A percentile compares a stretch with the other conserved stretches of the same genome.
These are phyloP conservation scores for Drechmeria coniospora DNA, from an alignment of 2,329 filamentous ascomycete genomes.

Conservation along the genomic window DNA sequence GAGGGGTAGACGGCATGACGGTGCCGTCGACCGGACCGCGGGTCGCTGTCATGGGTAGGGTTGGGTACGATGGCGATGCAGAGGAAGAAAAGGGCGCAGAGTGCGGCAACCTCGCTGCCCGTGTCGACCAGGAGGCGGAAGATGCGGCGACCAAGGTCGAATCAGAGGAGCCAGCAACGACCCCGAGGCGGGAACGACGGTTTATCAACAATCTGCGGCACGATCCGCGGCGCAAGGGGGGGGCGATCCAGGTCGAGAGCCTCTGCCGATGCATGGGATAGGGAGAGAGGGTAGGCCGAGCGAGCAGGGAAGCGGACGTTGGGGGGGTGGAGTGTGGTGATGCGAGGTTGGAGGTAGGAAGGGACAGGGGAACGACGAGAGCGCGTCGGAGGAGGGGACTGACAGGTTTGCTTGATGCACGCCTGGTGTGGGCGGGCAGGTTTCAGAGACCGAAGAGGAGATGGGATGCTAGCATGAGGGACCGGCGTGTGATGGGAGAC, in stretches of 20 bases:
- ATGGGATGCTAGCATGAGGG: slow-evolving; percentile 1
- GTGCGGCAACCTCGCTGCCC: too few relatives aligned
- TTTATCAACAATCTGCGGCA: slow-evolving; percentile 7
- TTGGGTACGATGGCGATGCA: slow-evolving; percentile 5
- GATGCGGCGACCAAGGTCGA: too few relatives aligned
- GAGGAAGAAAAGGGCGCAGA: slow-evolving; percentile 1
- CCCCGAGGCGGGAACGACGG: slow-evolving; percentile 4
- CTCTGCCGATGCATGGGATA: slow-evolving; percentile 8
- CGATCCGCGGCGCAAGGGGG: slow-evolving; percentile 6
- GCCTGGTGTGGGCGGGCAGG: slow-evolving; percentile 1
- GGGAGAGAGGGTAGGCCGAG: slow-evolving; percentile 4
- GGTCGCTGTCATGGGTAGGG: slow-evolving; percentile 16
- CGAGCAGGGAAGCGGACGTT: slow-evolving; percentile 3
- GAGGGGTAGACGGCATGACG: slow-evolving; percentile 39
- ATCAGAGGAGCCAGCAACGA: too few relatives aligned
- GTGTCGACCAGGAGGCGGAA: too few relatives aligned
- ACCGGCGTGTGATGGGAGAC: not conserved
- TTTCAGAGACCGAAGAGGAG: not conserved
- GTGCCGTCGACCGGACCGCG: slow-evolving; percentile 30
- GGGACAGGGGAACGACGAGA: slow-evolving; percentile 2
- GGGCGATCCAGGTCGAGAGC: slow-evolving; percentile 5
- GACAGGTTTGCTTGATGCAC: slow-evolving; percentile 3
- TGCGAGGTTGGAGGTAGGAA: not conserved
- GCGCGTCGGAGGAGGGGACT: slow-evolving; percentile 4
- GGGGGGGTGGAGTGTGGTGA: slow-evolving; percentile 2